These are phyloP conservation scores for Coemansia sp. DNA, from an alignment of 192 early-diverging fungal species.

Conservation along the genomic window DNA sequence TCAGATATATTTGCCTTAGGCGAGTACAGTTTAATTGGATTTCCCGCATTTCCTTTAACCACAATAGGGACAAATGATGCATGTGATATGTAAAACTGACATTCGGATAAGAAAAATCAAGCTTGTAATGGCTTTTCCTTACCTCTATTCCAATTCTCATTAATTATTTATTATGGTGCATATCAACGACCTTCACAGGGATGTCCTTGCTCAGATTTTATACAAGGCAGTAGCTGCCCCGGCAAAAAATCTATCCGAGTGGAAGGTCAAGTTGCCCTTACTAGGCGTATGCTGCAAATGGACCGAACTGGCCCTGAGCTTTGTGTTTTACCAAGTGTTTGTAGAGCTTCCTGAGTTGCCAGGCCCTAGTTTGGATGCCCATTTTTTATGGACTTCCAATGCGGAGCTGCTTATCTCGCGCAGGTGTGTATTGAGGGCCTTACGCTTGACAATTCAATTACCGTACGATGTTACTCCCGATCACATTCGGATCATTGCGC, in stretches of 20 bases:
- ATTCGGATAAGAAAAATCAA: too few species aligned
- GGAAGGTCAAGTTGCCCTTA: background rate
- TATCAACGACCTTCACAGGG: background rate
- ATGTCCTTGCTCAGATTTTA: background rate
- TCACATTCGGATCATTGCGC: too few species aligned
- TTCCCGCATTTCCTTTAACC: too few species aligned
- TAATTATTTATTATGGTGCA: background rate
- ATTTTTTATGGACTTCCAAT: too few species aligned
- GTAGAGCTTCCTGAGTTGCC: background rate
- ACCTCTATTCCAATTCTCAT: background rate
- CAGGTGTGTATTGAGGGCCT: too few species aligned
- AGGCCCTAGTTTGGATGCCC: background rate
- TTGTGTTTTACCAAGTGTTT: background rate
- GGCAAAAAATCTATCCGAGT: background rate
- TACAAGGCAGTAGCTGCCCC: background rate
- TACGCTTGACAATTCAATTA: too few species aligned
- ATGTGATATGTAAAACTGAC: too few species aligned
- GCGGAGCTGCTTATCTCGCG: too few species aligned
- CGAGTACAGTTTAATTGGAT: too few species aligned
- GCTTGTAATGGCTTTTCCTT: background rate
- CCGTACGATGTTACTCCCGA: too few species aligned
- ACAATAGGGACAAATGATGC: too few species aligned
- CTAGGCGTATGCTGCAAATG: background rate
- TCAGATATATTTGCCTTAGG: too few species aligned
- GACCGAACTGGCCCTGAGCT: background rate